Evolutionary conservation across 2,329 filamentous ascomycete genomes (phyloP).

Genomic region (Drechslerella coelobrocha): DNA sequence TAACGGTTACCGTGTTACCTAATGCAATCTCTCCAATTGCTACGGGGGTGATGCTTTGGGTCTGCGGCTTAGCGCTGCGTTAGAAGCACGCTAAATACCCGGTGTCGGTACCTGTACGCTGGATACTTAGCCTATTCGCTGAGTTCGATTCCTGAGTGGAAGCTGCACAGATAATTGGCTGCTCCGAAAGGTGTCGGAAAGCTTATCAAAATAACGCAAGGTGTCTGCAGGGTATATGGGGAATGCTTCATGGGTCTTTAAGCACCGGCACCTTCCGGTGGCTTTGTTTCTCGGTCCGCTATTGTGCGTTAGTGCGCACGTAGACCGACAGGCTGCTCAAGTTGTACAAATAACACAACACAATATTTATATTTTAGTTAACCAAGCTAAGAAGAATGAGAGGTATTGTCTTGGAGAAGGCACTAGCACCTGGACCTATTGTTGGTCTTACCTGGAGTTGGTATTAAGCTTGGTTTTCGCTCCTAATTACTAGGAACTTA

Average conservation of each 20-base stretch:
- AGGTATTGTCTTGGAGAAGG: neutral
- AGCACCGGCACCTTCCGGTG: neutral
- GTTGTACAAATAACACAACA: conserved; percentile 2
- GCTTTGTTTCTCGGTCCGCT: neutral
- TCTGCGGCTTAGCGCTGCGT: neutral
- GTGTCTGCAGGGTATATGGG: neutral
- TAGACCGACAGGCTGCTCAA: neutral
- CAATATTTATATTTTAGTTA: neutral
- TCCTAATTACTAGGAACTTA: conserved; percentile 1
- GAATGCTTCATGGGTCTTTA: neutral
- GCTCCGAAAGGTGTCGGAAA: neutral
- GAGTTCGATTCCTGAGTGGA: neutral
- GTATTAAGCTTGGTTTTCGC: neutral
- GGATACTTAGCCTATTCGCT: conserved; percentile 1
- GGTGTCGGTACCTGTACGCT: neutral
- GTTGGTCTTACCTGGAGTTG: neutral
- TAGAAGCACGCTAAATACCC: conserved; percentile 2
- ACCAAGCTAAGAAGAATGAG: neutral
- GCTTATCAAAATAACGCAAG: neutral
- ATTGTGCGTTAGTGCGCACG: neutral
- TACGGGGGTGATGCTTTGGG: conserved; percentile 4
- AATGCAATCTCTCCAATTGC: no score
- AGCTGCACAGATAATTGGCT: neutral
- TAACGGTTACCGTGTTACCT: no score
- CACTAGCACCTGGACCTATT: neutral